Base-by-base conservation (phyloP, 352 stramenopile genomes). In the Globisporangium barbulae region DNA sequence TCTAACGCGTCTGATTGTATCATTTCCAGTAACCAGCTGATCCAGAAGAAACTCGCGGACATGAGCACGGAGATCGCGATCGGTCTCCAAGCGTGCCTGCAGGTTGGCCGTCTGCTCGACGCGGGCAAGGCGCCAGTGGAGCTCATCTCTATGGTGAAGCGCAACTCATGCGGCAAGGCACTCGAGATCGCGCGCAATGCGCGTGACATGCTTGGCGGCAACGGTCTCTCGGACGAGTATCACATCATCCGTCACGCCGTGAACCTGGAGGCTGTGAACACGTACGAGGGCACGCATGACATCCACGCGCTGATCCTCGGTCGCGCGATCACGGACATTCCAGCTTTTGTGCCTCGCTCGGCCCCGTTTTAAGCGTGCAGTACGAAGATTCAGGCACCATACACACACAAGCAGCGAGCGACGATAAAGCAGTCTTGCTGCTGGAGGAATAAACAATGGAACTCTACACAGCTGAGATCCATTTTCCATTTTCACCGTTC, bases 231-330 rank as follows among this genome's bases (percentile, higher is more conserved):
- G 59, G 97, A 99, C 74, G 97, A 99, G 72, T 99, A 99, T 81
- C 96, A 99, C 73, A 81, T 99, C 60, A 99, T 99, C 67, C 92
- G 97, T 50, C 97, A 99, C 72, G 74, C 97, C 31, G 95, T 98
- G 70, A 99, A 99, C 68, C 79, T 99, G 45, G 97, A 99, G 76
- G 96, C 97, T 22, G 97, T 99, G 37, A 99, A 99, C 82, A 99
- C 97, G 21, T 99, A 99, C 80, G 97, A 99, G 79, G 97, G 97
- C 53, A 99, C 97, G 28, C 97, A 99, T 73, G 97, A 99, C 74
- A 85, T 99, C 39, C 97, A 99, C 75, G 97, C 97, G 42, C 82
- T 99, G n/a, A 99, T 99, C 70, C 82, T 99, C 6, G 97, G 97
- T 25, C 83, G 96, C 21, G 95, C 94, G 54, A 99, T 99, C 77